Conservation (phyloP, 108 stramenopile genomes). For the Ochromonas danica region DNA sequence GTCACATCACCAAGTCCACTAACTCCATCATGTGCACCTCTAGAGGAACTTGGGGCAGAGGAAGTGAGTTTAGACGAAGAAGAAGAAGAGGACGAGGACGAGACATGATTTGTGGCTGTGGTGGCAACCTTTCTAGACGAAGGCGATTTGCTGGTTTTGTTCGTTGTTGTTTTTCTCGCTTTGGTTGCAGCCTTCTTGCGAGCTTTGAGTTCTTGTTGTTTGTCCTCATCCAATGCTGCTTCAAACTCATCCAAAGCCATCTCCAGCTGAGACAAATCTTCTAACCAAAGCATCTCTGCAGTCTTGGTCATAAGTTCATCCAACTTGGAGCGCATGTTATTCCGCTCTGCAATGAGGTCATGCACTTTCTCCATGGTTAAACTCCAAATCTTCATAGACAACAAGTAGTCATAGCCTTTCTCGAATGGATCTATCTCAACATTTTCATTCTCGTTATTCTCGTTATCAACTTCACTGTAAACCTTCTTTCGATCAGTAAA, state of each 20-base stretch:
- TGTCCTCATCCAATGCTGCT: constrained; percentile 61
- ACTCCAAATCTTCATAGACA: constrained; percentile 96
- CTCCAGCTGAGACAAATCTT: constrained; percentile 88
- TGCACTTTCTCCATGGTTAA: constrained; percentile 93
- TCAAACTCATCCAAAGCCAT: constrained; percentile 70
- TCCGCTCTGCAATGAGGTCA: constrained; percentile 75
- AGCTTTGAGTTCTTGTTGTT: constrained; percentile 54
- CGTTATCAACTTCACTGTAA: constrained; percentile 59
- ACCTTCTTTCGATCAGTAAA: constrained; percentile 43
- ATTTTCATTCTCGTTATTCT: constrained; percentile 48
- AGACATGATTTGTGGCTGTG: too few species aligned
- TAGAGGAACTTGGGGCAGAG: too few species aligned
- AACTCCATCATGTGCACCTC: too few species aligned
- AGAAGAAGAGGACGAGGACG: too few species aligned
- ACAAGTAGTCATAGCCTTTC: constrained; percentile 95
- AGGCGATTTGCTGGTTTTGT: not conserved
- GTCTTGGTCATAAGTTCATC: constrained; percentile 69
- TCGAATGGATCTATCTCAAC: constrained; percentile 49
- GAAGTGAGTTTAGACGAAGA: too few species aligned
- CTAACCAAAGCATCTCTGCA: constrained; percentile 79
- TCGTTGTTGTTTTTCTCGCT: constrained; percentile 57
- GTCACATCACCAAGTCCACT: too few species aligned
- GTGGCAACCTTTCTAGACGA: too few species aligned
- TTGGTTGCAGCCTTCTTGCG: constrained; percentile 44
- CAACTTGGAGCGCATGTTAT: constrained; percentile 74